Conservation (phyloP, 1,284 basidiomycete species). For the Pyrrhoderma noxium region DNA sequence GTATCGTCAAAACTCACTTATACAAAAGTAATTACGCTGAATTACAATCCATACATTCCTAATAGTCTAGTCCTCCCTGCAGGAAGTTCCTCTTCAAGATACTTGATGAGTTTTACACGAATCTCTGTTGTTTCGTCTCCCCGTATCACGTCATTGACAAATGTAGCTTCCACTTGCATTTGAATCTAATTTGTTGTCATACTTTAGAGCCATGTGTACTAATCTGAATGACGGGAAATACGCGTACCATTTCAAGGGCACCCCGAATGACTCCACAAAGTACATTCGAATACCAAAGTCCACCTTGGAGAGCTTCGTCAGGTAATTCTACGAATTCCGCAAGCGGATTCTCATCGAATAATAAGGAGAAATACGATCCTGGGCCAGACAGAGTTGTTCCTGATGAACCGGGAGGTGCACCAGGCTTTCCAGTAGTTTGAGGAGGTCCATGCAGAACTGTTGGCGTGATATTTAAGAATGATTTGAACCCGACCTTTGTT, state of each 20-base stretch:
- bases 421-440: conserved; percentile 38
- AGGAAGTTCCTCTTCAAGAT: conserved; percentile 91
- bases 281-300: conserved; percentile 96
- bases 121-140: conserved; percentile 96
- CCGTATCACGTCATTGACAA: conserved; percentile 84
- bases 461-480: conserved; percentile 93
- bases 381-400: conserved; percentile 26
- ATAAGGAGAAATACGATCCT: conserved; percentile 69
- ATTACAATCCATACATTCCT: neutral
- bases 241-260: conserved; percentile 89
- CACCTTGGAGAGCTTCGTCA: conserved; percentile 85
- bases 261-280: conserved; percentile 91
- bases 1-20: neutral
- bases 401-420: conserved; percentile 26
- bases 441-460: conserved; percentile 63
- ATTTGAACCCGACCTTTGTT: conserved; percentile 99
- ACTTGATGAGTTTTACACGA: conserved; percentile 82
- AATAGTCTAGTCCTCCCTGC: conserved; percentile 61
- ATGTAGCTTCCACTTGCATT: conserved; percentile 90
- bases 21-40: neutral
- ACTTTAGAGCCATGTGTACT: neutral
- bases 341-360: conserved; percentile 92
- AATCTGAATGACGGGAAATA: neutral
- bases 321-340: conserved; percentile 98
- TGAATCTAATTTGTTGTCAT: conserved; percentile 65